Percentiles rank a stretch among this genome's conserved stretches.
These are phyloP conservation scores for Yamadazyma dushanensis DNA, from an alignment of 1,139 yeast species.

Conservation along the genomic window DNA sequence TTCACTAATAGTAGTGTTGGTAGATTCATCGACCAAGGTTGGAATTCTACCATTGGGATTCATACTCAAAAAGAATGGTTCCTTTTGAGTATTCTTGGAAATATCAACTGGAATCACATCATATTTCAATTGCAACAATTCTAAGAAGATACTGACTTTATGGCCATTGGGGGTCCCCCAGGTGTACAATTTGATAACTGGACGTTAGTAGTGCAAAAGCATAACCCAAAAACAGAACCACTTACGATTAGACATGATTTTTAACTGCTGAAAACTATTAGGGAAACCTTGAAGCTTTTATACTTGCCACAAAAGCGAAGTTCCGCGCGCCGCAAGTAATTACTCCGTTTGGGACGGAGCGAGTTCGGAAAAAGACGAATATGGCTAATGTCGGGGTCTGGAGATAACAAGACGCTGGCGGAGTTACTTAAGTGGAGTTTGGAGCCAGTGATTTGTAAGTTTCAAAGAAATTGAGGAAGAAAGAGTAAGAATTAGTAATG, in stretches of 20 bases:
- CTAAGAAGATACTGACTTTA: slow-evolving; percentile 50
- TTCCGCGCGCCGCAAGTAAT: too few relatives aligned
- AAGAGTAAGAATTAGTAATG: too few relatives aligned
- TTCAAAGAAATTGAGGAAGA: too few relatives aligned
- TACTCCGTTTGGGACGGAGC: too few relatives aligned
- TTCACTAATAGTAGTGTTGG: slow-evolving; percentile 52
- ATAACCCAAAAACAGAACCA: too few relatives aligned
- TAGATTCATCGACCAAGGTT: slow-evolving; percentile 47
- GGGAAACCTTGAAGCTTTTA: slow-evolving; percentile 7
- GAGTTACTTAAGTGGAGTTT: too few relatives aligned
- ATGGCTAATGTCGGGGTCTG: too few relatives aligned
- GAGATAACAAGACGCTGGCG: too few relatives aligned
- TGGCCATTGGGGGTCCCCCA: slow-evolving; percentile 56
- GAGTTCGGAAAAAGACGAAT: too few relatives aligned
- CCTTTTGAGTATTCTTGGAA: slow-evolving; percentile 38
- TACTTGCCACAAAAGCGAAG: neutral
- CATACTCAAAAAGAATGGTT: slow-evolving; percentile 51
- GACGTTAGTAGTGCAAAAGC: slow-evolving; percentile 5
- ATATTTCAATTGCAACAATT: slow-evolving; percentile 49
- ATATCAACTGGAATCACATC: slow-evolving; percentile 46
- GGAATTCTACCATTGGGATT: slow-evolving; percentile 69
- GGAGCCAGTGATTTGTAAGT: too few relatives aligned
- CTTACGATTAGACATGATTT: neutral
- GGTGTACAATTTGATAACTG: slow-evolving; percentile 31
- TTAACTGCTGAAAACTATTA: too few relatives aligned